Evolutionary conservation across 2,329 filamentous ascomycete genomes (phyloP).

Genomic region (Cytospora paraplurivora): DNA sequence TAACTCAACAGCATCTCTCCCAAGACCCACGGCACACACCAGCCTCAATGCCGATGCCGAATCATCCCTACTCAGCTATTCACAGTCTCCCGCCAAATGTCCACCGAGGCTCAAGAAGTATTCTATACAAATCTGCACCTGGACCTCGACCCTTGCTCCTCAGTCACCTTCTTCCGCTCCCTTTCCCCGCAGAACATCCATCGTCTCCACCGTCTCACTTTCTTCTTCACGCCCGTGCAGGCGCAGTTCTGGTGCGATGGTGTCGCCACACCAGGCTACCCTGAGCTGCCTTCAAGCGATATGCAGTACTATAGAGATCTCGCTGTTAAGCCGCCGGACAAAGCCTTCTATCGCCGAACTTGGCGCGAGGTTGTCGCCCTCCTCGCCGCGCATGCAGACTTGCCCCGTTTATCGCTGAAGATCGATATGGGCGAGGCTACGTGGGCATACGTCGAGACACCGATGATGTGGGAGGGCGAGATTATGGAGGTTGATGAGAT

Average conservation of each 20-base stretch:
- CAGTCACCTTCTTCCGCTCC: constrained; percentile 8
- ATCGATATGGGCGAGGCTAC: background rate
- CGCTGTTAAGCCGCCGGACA: background rate
- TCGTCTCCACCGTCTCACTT: background rate
- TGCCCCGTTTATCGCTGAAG: background rate
- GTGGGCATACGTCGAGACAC: background rate
- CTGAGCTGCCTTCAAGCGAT: background rate
- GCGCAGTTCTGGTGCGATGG: constrained; percentile 3
- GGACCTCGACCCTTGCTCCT: background rate
- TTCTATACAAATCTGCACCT: constrained; percentile 9
- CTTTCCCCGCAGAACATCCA: background rate
- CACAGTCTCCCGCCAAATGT: constrained; percentile 5
- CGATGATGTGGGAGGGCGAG: background rate
- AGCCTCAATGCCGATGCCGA: constrained; percentile 10
- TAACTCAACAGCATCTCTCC: background rate
- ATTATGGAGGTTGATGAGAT: background rate
- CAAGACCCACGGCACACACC: background rate
- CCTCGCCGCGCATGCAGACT: background rate
- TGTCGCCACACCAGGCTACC: background rate
- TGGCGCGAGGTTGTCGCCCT: background rate
- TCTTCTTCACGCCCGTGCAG: constrained; percentile 13
- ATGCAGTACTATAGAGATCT: background rate
- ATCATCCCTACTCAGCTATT: constrained; percentile 7
- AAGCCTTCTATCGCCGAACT: background rate
- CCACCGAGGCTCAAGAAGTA: background rate